Evolutionary conservation across 2,329 filamentous ascomycete genomes (phyloP), one percentile per base, ranked within the genome.

Genomic region (Emmonsiellopsis sp.): DNA sequence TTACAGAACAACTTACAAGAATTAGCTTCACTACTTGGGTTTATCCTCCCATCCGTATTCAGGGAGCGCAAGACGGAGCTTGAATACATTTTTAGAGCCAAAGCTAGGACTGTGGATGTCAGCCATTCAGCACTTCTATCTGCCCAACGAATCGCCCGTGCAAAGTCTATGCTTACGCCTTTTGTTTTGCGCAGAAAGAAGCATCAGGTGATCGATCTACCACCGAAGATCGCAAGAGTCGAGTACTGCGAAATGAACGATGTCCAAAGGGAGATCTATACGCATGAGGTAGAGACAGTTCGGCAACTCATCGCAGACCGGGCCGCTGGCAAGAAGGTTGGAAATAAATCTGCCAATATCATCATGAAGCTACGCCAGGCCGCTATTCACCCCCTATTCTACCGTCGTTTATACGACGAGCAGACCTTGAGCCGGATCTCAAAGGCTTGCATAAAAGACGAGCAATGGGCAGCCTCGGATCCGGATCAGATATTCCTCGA

Each of bases 1-100:
- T 79, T 98, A 10, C 93, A 98, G 63, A 98, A 98, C 72, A 97
- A 97, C 67, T 76, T 98, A 16, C 85, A 92, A 65, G 93, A 98
- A 71, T 82, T 98, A 63, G 86, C 90, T 41, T 87, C 90, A 2
- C 80, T 98, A 11, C 80, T 98, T 10, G 89, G 86, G n/a, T 97
- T 98, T 66, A 90, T 98, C 63, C 86, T 97, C 69, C 93, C 93
- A 0, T 74, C 81, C 7, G 79, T 97, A 37, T 98, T 98, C 67
- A 76, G 81, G 8, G 80, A 85, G 37, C 83, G 86, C 58, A 83
- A 86, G 62, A 84, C 93, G 7, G 83, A 91, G 56, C 78, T 98
- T n/a, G 79, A 86, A 54, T 86, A 84, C 51, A 86, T 97, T 47
- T 98, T 98, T 73, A 89, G 89, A 60, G 87, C 94, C 66, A 95